phyloP scores from a whole-genome alignment of 108 stramenopile species.

The Skeletonema grethae region DNA sequence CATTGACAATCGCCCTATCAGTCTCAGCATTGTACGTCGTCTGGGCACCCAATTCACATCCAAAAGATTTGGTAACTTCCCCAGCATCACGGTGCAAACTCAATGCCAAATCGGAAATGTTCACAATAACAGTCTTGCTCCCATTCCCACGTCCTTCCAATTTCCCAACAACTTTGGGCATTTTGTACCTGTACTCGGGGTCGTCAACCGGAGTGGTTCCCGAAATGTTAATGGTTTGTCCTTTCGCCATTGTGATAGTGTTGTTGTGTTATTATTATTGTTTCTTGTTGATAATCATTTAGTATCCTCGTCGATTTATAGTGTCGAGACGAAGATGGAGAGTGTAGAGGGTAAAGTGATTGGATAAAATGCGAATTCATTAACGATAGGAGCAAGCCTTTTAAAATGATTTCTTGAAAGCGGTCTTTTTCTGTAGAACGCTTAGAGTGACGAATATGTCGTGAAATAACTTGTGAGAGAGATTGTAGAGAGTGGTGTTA shows the following conservation, averaged over 20 bases:
- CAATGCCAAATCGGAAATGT: constrained; percentile 89
- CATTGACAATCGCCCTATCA: constrained; percentile 97
- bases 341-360: constrained; percentile 2
- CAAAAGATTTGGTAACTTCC: constrained; percentile 98
- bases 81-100: constrained; percentile 90
- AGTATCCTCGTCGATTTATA: constrained; percentile 8
- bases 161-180: constrained; percentile 95
- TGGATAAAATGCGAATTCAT: background rate
- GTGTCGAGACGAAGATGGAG: constrained; percentile 3
- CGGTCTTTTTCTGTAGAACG: background rate
- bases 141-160: constrained; percentile 99
- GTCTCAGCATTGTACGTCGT: constrained; percentile 92
- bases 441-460: background rate
- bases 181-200: constrained; percentile 97
- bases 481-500: background rate
- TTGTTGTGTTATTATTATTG: constrained; percentile 12
- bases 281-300: constrained; percentile 23
- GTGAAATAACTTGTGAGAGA: background rate
- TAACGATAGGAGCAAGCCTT: background rate
- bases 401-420: background rate
- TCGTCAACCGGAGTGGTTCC: constrained; percentile 90
- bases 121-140: constrained; percentile 97
- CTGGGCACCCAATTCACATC: constrained; percentile 97
- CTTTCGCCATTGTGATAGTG: constrained; percentile 61
- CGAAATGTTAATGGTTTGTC: constrained; percentile 88